Conservation (phyloP, 2,329 filamentous ascomycete genomes). For the Alternaria triticimaculans region DNA sequence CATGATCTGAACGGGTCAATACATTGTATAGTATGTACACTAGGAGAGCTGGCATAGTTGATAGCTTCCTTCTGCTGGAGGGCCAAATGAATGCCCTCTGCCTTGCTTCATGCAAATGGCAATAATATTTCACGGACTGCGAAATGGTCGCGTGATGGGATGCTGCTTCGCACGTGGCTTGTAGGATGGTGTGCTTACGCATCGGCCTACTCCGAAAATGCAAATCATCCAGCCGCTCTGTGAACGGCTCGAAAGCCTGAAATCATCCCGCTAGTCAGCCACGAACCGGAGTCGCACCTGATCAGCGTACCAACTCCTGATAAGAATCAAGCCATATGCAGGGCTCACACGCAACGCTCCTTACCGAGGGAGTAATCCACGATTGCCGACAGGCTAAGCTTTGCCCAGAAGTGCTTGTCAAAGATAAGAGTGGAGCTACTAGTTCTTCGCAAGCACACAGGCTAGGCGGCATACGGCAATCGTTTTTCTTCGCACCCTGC, state of each 20-base stretch:
- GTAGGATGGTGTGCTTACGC: neutral
- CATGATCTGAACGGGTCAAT: neutral
- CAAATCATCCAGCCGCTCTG: neutral
- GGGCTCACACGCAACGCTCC: neutral
- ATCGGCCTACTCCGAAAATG: neutral
- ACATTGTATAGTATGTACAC: slow-evolving; percentile 9
- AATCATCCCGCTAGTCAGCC: neutral
- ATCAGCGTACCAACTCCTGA: neutral
- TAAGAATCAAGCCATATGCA: neutral
- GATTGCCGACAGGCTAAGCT: slow-evolving; percentile 10
- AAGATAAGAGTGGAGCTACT: slow-evolving; percentile 25
- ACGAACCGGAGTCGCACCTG: neutral
- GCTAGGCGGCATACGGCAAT: slow-evolving; percentile 21
- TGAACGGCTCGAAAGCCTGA: neutral
- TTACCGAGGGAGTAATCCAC: neutral
- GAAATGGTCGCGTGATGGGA: neutral
- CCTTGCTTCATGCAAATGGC: neutral
- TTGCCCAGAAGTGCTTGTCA: slow-evolving; percentile 24
- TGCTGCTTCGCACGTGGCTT: neutral
- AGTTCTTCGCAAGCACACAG: slow-evolving; percentile 5
- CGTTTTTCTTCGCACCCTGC: neutral
- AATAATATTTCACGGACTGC: neutral
- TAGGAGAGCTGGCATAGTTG: neutral
- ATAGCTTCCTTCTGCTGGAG: neutral
- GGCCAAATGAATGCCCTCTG: neutral